Evolutionary conservation across 495 filamentous ascomycete species (phyloP), one percentile per base, ranked within the genome.

Genomic region (Annulohypoxylon moriforme): DNA sequence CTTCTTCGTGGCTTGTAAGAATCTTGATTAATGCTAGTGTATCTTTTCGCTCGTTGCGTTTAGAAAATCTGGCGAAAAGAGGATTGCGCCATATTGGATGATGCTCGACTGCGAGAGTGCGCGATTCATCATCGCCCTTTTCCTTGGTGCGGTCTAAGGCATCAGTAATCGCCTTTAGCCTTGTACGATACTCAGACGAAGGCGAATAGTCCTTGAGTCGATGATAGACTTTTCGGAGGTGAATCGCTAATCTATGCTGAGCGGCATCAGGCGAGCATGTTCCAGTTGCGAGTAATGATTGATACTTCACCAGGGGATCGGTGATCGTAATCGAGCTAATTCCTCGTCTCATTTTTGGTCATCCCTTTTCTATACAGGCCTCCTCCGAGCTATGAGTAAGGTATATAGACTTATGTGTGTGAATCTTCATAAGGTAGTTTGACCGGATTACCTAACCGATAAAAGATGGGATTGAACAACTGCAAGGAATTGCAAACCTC

Each of bases 291-390:
- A 92, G 74, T 3, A 92, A 78, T 2, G 89, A 78, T 24, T 87
- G 83, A 75, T 93, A 94, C 57, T 91, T 86, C 63, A 92, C 82
- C 36, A 92, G 80, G 4, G 91, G 91, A 73, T 92, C 91, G 6
- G 91, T 92, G 70, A 94, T 92, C 52, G 89, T 83, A 20, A 92
- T 62, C 44, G 79, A 81, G 58, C 79, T 80, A 34, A 78, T 71
- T 14, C 74, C 71, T 64, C 76, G 73, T 60, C 75, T 82, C 50
- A 76, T 81, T 65, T 80, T 81, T 14, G 36, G 13, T 8, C 33
- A 9, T 36, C 2, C 18, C 13, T 20, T 57, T 24, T 4, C 16
- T 27, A 13, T 16, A n/a, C 14, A 25, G 24, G 3, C 49, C 16
- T 22, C 18, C n/a, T 34, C 33, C 16, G 55, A 40, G 20, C 22